A percentile compares a stretch with the other conserved stretches of the same genome.
Evolutionary conservation across 2,329 filamentous ascomycete genomes (phyloP).

Genomic region (Septoria linicola): DNA sequence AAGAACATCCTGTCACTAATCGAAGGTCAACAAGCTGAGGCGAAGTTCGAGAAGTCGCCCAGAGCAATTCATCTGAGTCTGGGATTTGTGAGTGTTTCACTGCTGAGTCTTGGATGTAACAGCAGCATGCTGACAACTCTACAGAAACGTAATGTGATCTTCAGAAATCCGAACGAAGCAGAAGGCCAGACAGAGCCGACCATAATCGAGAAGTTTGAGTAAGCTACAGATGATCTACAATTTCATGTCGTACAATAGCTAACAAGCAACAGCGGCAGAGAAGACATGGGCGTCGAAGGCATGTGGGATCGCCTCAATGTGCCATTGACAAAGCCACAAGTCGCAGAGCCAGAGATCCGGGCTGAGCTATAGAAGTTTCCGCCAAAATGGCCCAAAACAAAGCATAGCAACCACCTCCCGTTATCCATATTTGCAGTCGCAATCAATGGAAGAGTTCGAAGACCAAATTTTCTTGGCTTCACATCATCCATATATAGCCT

Average conservation of each 20-base stretch:
- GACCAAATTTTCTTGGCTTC: too few species aligned
- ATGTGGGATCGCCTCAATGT: slow-evolving; percentile 21
- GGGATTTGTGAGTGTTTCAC: slow-evolving; percentile 11
- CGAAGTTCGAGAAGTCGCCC: slow-evolving; percentile 10
- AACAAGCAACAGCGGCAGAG: slow-evolving; percentile 11
- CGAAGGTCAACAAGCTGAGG: slow-evolving; percentile 22
- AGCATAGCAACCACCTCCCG: too few species aligned
- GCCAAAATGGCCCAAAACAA: too few species aligned
- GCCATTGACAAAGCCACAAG: background rate
- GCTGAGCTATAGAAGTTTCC: slow-evolving; percentile 11
- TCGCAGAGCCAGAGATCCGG: background rate
- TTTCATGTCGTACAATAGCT: background rate
- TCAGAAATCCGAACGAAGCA: slow-evolving; percentile 22
- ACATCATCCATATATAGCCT: too few species aligned
- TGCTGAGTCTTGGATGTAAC: background rate
- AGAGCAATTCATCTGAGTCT: slow-evolving; percentile 23
- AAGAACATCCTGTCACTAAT: slow-evolving; percentile 56
- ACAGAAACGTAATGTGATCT: slow-evolving; percentile 23
- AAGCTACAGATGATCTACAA: background rate
- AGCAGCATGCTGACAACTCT: background rate
- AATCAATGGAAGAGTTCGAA: too few species aligned
- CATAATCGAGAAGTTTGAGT: slow-evolving; percentile 21
- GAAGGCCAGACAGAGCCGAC: slow-evolving; percentile 21
- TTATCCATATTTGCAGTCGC: too few species aligned
- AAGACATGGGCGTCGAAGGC: slow-evolving; percentile 21